These are phyloP conservation scores for Candida incommunis DNA, from an alignment of 805 yeast genomes.

Conservation along the genomic window DNA sequence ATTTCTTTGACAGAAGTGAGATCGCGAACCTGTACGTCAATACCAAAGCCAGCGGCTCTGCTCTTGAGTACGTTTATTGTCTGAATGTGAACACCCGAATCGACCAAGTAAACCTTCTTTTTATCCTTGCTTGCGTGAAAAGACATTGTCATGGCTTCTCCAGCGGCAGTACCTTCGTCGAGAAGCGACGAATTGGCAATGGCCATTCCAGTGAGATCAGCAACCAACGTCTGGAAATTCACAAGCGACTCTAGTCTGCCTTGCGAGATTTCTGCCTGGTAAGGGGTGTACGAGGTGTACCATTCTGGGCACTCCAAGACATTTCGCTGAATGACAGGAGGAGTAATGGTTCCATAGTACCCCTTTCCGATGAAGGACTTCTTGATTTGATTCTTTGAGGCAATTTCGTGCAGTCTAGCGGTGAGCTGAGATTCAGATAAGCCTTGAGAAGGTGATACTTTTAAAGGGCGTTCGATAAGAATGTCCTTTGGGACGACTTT, in stretches of 20 bases:
- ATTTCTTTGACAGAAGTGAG: conserved; percentile 24
- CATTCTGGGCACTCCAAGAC: conserved; percentile 89
- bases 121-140: conserved; percentile 56
- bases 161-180: conserved; percentile 97
- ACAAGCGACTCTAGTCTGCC: conserved; percentile 85
- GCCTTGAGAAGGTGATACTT: conserved; percentile 58
- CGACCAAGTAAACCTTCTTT: conserved; percentile 55
- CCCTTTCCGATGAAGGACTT: conserved; percentile 87
- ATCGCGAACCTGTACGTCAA: conserved; percentile 41
- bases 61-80: conserved; percentile 67
- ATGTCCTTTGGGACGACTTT: conserved; percentile 69
- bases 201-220: conserved; percentile 87
- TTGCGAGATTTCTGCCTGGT: conserved; percentile 96
- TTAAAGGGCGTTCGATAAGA: conserved; percentile 50
- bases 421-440: conserved; percentile 73
- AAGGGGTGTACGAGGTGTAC: conserved; percentile 98
- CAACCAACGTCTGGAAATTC: conserved; percentile 83
- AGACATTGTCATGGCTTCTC: conserved; percentile 87
- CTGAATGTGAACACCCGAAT: conserved; percentile 67
- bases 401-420: conserved; percentile 49
- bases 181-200: conserved; percentile 88
- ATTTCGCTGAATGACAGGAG: conserved; percentile 88
- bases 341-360: conserved; percentile 78
- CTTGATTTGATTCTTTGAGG: conserved; percentile 57
- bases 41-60: conserved; percentile 62